Evolutionary conservation across 2,329 filamentous ascomycete genomes (phyloP), one percentile per base, ranked within the genome.

Genomic region (Hypoxylon sp.): DNA sequence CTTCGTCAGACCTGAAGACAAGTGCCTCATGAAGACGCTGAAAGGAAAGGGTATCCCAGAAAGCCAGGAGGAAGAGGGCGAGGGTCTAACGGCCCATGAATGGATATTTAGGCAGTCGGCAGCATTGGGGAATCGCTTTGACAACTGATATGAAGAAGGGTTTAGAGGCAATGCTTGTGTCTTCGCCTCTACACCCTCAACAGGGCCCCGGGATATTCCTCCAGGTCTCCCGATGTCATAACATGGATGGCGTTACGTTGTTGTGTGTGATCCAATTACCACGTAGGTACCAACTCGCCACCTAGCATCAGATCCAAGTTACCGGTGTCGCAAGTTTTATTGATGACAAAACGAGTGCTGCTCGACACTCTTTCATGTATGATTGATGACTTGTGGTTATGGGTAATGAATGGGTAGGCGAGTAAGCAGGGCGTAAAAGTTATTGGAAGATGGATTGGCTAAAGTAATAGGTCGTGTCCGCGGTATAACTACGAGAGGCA

Each of bases 1-100:
- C 61, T 81, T 80, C 53, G 78, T 80, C 48, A 72, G 79, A 14
- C 79, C 79, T 0, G 76, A 80, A 55, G 75, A 80, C 49, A 49
- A 74, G 20, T 75, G 73, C 48, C 51, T 75, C 11, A 77, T 80
- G 77, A 74, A 74, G 61, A 68, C 68, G 42, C 56, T 78, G 0
- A 55, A 64, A 35, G 74, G 73, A 5, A 60, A 67, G 4, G 73
- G 70, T 2, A 72, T 77, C 35, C 74, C 73, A 0, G 70, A 73
- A 1, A 68, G 64, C 4, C 67, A 49, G 1, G 73, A 76, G n/a
- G 72, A 76, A 27, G 71, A 75, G 46, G 64, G 40, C 14, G 63
- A 67, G 40, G 59, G 42, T 6, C 68, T 78, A 2, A 73, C 65
- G n/a, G 76, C 76, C 3, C 48, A 55, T 25, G 75, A 78, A 20